A percentile compares a stretch with the other conserved stretches of the same genome.
phyloP scores from a whole-genome alignment of 192 early-diverging fungal genomes.

The Paraglomus brasilianum region DNA sequence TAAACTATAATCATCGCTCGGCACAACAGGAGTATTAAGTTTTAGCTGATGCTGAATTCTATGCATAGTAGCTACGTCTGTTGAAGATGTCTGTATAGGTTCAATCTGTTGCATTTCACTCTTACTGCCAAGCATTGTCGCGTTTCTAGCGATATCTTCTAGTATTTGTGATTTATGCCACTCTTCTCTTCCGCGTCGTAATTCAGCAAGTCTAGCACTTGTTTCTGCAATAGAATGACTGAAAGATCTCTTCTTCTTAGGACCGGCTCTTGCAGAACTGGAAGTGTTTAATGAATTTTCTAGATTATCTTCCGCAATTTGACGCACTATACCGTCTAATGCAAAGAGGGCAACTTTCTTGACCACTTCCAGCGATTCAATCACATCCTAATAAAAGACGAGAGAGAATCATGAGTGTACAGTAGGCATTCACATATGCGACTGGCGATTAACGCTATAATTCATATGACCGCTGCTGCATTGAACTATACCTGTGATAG shows the following conservation, averaged over 20 bases:
- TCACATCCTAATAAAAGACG: conserved; percentile 37
- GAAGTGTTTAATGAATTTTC: conserved; percentile 19
- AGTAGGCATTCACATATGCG: background rate
- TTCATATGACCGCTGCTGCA: too few species aligned
- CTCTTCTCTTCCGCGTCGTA: background rate
- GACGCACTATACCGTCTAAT: conserved; percentile 47
- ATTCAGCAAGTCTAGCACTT: conserved; percentile 4
- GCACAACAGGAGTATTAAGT: conserved; percentile 29
- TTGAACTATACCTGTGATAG: conserved; percentile 28
- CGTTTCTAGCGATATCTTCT: conserved; percentile 28
- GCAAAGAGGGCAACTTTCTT: conserved; percentile 52
- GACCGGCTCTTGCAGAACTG: conserved; percentile 1
- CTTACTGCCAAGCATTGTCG: conserved; percentile 21
- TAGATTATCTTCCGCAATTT: conserved; percentile 41
- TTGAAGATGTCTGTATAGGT: background rate
- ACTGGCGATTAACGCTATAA: too few species aligned
- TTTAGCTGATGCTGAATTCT: conserved; percentile 30
- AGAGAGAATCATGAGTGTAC: background rate
- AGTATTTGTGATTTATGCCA: conserved; percentile 25
- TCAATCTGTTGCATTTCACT: conserved; percentile 26
- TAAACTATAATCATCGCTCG: conserved; percentile 52
- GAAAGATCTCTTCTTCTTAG: background rate
- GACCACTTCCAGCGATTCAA: conserved; percentile 48
- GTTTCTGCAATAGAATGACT: background rate
- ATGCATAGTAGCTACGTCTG: conserved; percentile 2